Base-by-base conservation (phyloP, 768 basidiomycete genomes). In the Clitopilus hobsonii region DNA sequence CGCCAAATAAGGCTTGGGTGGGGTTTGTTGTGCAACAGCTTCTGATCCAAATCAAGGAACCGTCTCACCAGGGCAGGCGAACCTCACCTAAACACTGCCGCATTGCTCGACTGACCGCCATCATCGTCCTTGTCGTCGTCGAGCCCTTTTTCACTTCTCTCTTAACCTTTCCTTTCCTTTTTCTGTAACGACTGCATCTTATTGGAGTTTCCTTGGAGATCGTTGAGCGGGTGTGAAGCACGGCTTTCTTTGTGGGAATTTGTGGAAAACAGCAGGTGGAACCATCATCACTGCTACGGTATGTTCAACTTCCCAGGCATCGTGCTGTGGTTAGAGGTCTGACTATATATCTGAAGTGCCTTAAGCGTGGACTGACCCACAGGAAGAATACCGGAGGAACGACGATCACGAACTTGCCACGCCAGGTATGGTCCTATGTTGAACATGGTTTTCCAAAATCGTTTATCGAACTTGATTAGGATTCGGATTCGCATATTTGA, bases 21-120 rank as follows among this genome's bases (percentile, higher is more conserved):
- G 38, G 3, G 41, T 45, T 45, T 45, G 41, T 45, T 45, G 11
- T 8, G 41, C 41, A 45, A 45, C 41, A 11, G 5, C 41, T 18
- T 45, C 41, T 45, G 41, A 45, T 45, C 41, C 41, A 45, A 45
- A 45, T 20, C n/a, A 45, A 20, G 16, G 41, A 10, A 16, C 41
- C 41, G 41, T 23, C 41, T 36, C 32, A 36, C 32, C 32, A 36
- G 13, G 32, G 32, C 32, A 36, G 32, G 41, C 22, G 41, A 45
- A 18, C 16, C 41, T 45, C 41, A 20, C 41, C n/a, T n/a, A n/a
- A n/a, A 45, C 41, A 23, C 41, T 18, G 41, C 41, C 41, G 41
- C 41, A 45, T 45, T 45, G 16, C 41, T 45, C 41, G 41, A 45
- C 41, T 45, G 41, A 45, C 41, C 41, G 41, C 41, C 41, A 45